phyloP scores from a whole-genome alignment of 768 basidiomycete genomes.

The Chalciporus pseudorubinellus region DNA sequence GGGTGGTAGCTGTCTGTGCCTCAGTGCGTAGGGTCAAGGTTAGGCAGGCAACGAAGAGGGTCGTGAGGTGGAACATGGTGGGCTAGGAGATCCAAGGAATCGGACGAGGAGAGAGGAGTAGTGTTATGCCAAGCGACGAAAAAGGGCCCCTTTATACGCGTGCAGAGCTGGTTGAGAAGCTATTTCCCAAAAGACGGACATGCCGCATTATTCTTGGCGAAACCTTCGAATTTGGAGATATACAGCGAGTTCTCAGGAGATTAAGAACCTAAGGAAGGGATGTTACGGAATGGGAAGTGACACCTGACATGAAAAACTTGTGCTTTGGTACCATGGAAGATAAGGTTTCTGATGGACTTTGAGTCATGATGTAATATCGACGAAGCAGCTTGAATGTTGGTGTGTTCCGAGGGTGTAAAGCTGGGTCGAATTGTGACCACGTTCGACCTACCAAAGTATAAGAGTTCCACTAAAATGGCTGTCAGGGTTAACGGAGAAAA shows the following conservation, averaged over 20 bases:
- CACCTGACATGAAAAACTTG: background rate
- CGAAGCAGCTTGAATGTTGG: background rate
- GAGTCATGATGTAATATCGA: background rate
- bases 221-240: background rate
- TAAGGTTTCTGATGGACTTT: background rate
- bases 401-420: background rate
- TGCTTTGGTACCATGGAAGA: too few relatives aligned
- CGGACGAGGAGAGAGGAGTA: background rate
- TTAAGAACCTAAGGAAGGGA: background rate
- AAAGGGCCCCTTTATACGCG: constrained; percentile 20
- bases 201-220: background rate
- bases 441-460: background rate
- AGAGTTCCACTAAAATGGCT: background rate
- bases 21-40: constrained; percentile 14
- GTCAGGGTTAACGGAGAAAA: too few relatives aligned
- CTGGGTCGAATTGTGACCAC: background rate
- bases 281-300: constrained; percentile 2
- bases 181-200: background rate
- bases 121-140: background rate
- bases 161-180: background rate
- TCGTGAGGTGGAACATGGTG: constrained; percentile 28
- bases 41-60: constrained; percentile 14
- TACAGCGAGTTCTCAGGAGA: background rate
- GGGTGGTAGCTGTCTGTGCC: constrained; percentile 24
- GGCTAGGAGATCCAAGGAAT: background rate